phyloP scores from a whole-genome alignment of 2,329 filamentous ascomycete genomes.

The Colletotrichum sp. region DNA sequence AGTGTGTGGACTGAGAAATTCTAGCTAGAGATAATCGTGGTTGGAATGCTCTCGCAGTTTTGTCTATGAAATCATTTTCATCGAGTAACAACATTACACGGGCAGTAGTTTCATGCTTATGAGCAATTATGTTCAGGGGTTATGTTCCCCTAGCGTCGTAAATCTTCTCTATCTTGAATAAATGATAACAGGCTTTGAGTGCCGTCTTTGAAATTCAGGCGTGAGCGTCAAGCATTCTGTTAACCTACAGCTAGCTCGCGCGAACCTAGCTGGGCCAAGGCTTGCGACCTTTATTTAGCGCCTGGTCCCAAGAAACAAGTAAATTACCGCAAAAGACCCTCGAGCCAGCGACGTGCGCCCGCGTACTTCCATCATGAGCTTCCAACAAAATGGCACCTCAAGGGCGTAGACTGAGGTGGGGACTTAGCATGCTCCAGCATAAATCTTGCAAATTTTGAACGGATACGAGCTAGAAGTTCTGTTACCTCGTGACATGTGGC shows the following conservation, averaged over 20 bases:
- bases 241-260: background rate
- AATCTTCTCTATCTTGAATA: background rate
- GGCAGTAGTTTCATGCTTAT: background rate
- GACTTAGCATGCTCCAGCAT: background rate
- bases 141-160: background rate
- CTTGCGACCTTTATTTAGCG: background rate
- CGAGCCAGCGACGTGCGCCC: background rate
- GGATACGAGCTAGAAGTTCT: background rate
- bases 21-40: background rate
- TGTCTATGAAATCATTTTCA: background rate
- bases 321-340: accelerated
- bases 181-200: background rate
- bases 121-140: too few species aligned
- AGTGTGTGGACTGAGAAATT: background rate
- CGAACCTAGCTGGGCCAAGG: background rate
- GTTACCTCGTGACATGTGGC: background rate
- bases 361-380: background rate
- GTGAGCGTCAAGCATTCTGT: background rate
- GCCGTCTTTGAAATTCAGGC: background rate
- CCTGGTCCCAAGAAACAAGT: background rate
- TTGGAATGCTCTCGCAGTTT: background rate
- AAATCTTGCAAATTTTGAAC: background rate
- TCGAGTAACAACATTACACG: background rate
- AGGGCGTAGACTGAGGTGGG: background rate
- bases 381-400: background rate